These are phyloP conservation scores for Cerrena zonata DNA, from an alignment of 1,284 basidiomycete genomes.

Conservation along the genomic window DNA sequence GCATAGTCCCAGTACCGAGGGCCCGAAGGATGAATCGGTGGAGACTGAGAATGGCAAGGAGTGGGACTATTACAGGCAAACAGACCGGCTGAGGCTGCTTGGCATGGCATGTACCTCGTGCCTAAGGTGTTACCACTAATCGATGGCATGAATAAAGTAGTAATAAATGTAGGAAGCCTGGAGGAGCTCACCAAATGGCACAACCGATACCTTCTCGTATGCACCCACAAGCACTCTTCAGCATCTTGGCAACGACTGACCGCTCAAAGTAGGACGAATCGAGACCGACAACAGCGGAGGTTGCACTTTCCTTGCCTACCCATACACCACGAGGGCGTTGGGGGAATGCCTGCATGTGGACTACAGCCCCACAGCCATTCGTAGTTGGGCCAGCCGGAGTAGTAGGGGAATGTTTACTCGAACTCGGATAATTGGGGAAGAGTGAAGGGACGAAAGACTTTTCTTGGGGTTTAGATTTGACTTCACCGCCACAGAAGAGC, in stretches of 20 bases:
- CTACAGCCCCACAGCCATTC: constrained; percentile 56
- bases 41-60: constrained; percentile 1
- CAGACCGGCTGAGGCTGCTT: constrained; percentile 47
- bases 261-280: constrained; percentile 51
- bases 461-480: constrained; percentile 11
- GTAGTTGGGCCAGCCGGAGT: constrained; percentile 20
- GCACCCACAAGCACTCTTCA: constrained; percentile 55
- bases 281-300: constrained; percentile 44
- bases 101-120: constrained; percentile 54
- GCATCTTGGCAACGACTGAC: constrained; percentile 40
- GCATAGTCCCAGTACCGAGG: constrained; percentile 8
- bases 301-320: constrained; percentile 47
- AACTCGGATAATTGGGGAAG: constrained; percentile 23
- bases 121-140: constrained; percentile 58
- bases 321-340: constrained; percentile 47
- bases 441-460: constrained; percentile 18
- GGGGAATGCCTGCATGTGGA: constrained; percentile 50
- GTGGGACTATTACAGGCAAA: constrained; percentile 24
- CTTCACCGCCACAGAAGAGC: constrained; percentile 47
- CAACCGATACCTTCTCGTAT: constrained; percentile 60
- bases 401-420: constrained; percentile 26
- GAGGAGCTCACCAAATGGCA: constrained; percentile 46
- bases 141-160: background rate
- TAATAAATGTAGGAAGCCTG: constrained; percentile 5
- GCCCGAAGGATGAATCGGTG: constrained; percentile 12